phyloP scores from a whole-genome alignment of 495 filamentous ascomycete genomes.

The Elasticomyces elasticus region DNA sequence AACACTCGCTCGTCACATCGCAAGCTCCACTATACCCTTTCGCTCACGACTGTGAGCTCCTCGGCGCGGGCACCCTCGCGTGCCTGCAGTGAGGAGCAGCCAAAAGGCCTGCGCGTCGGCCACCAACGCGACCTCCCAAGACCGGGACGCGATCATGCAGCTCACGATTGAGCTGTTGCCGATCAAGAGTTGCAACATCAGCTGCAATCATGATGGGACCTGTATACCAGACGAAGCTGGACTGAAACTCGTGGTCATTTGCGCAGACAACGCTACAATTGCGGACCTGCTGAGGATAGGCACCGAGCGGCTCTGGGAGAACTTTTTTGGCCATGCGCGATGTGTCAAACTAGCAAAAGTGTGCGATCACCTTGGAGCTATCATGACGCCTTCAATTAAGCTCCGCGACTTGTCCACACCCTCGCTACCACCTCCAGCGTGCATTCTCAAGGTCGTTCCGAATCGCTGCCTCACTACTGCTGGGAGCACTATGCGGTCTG shows the following conservation, averaged over 20 bases:
- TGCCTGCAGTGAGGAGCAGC: background rate
- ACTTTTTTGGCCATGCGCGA: background rate
- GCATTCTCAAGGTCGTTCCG: too few species aligned
- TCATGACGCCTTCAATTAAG: background rate
- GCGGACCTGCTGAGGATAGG: background rate
- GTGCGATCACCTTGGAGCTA: background rate
- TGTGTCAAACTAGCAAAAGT: background rate
- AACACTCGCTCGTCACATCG: background rate
- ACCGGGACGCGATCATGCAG: background rate
- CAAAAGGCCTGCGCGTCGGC: background rate
- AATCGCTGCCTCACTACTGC: too few species aligned
- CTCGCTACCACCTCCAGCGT: too few species aligned
- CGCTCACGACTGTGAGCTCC: background rate
- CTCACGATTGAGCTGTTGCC: background rate
- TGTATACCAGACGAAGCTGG: background rate
- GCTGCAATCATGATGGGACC: background rate
- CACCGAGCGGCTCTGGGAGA: background rate
- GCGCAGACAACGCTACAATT: background rate
- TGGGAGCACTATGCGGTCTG: too few species aligned
- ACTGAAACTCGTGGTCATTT: background rate
- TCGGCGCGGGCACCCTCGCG: background rate
- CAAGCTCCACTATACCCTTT: background rate
- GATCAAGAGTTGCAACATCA: background rate
- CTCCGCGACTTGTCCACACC: too few species aligned
- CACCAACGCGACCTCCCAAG: background rate